phyloP scores from a whole-genome alignment of 345 rosid species.

The Lepidium aucheri region DNA sequence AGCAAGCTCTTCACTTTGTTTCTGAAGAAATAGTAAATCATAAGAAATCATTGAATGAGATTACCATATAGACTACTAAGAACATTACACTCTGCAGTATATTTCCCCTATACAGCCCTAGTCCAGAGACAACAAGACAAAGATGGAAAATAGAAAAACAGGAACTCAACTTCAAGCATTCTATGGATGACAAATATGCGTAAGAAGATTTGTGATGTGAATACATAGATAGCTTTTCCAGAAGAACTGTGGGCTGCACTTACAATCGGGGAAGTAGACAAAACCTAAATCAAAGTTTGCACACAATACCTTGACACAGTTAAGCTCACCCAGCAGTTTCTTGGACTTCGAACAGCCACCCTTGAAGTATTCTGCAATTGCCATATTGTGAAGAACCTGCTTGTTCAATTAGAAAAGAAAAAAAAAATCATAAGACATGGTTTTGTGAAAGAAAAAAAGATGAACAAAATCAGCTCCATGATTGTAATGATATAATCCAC shows the following conservation, averaged over 20 bases:
- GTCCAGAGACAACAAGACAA: background rate
- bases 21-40: conserved; percentile 28
- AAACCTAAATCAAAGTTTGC: background rate
- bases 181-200: background rate
- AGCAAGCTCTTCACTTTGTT: conserved; percentile 68
- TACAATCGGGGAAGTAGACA: background rate
- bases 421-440: background rate
- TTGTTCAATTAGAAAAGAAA: conserved; percentile 20
- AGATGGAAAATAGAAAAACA: background rate
- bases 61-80: conserved; percentile 9
- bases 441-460: no score
- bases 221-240: background rate
- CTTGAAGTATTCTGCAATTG: conserved; percentile 62
- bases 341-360: conserved; percentile 69
- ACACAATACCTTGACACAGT: conserved; percentile 54
- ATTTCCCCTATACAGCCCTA: background rate
- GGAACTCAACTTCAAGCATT: background rate
- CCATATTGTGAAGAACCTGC: conserved; percentile 90
- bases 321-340: conserved; percentile 67
- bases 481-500: background rate
- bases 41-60: background rate
- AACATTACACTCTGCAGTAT: background rate
- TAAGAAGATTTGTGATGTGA: background rate
- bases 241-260: background rate
- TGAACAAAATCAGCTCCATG: no score